Conservation (phyloP, 352 stramenopile genomes). For the Globisporangium nodosum region DNA sequence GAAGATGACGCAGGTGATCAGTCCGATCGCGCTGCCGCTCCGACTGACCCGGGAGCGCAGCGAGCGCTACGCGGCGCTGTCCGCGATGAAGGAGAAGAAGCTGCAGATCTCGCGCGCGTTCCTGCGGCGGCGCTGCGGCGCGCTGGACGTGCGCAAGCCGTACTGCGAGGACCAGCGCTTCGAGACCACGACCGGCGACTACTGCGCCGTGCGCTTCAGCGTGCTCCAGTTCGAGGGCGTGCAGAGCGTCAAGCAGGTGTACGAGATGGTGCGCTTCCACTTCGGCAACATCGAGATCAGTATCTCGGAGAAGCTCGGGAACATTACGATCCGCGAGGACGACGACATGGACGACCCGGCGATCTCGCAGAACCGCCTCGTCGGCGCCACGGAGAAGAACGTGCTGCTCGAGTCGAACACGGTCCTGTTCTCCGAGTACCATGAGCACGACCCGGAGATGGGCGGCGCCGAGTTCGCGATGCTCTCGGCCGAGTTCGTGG, state of each 20-base stretch:
- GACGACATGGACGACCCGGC: constrained; percentile 40
- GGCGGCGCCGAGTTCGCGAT: constrained; percentile 30
- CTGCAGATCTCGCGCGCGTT: constrained; percentile 20
- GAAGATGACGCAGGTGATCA: constrained; percentile 13
- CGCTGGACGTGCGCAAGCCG: constrained; percentile 16
- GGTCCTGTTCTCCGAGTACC: constrained; percentile 28
- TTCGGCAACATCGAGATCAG: constrained; percentile 63
- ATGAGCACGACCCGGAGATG: constrained; percentile 21
- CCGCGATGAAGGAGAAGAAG: constrained; percentile 21
- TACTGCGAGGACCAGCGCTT: constrained; percentile 33
- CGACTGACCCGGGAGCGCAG: constrained; percentile 2
- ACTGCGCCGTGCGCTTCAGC: constrained; percentile 41
- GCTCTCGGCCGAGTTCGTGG: constrained; percentile 27
- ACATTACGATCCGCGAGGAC: constrained; percentile 71
- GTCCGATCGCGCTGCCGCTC: constrained; percentile 2
- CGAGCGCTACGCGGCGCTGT: constrained; percentile 5
- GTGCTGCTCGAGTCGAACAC: constrained; percentile 36
- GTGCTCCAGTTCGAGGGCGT: constrained; percentile 40
- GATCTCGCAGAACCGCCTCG: constrained; percentile 42
- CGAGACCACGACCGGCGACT: constrained; percentile 37
- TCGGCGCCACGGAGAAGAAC: constrained; percentile 28
- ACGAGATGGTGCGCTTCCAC: constrained; percentile 47
- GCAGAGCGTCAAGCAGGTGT: constrained; percentile 35
- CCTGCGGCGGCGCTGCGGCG: constrained; percentile 14
- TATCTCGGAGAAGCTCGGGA: constrained; percentile 55